Base-by-base conservation (phyloP, 2,329 filamentous ascomycete species). In the Hypomyces perniciosus region DNA sequence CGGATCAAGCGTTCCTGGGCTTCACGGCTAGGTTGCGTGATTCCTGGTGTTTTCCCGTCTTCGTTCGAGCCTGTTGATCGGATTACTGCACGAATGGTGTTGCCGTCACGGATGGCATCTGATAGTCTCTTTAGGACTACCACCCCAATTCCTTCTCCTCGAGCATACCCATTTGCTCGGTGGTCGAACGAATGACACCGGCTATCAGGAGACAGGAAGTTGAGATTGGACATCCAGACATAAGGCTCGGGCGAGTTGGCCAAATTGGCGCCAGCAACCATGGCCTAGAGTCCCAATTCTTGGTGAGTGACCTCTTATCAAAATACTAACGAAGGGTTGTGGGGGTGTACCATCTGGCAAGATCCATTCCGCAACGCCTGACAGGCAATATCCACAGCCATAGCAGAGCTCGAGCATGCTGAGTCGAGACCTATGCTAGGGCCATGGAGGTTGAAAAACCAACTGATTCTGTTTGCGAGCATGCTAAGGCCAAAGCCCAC, bases 381-480 rank as follows among this genome's bases (percentile, higher is more conserved):
- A 10, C 44, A 45, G 5, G 29, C 44, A 20, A 51, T 26, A 37
- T 79, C 71, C 0, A 79, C 61, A 0, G 73, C 73, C 1, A 74
- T 66, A 2, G 78, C 60, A 42, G 68, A 72, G 26, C 70, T 69
- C 0, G 74, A 78, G 54, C 76, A 80, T 0, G 72, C 77, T 0
- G 76, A 79, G 49, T 79, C 74, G 2, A 79, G 64, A 1, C 74
- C 75, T 56, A 77, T 63, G 9, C 70, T 73, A 0, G 75, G 71
- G 0, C 76, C 75, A 8, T 58, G 57, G 47, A 76, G 68, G 57
- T 78, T 67, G 53, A 72, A 76, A 45, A 70, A 72, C 57, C 76
- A 75, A 2, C 71, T 75, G 6, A 77, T 57, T 20, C 20, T 20
- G 20, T 20, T 20, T 20, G 20, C 20, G 20, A 20, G 20, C 20